Percentiles rank a stretch among this genome's conserved stretches.
phyloP scores from a whole-genome alignment of 768 basidiomycete genomes.

The Boletus rubescentipes region DNA sequence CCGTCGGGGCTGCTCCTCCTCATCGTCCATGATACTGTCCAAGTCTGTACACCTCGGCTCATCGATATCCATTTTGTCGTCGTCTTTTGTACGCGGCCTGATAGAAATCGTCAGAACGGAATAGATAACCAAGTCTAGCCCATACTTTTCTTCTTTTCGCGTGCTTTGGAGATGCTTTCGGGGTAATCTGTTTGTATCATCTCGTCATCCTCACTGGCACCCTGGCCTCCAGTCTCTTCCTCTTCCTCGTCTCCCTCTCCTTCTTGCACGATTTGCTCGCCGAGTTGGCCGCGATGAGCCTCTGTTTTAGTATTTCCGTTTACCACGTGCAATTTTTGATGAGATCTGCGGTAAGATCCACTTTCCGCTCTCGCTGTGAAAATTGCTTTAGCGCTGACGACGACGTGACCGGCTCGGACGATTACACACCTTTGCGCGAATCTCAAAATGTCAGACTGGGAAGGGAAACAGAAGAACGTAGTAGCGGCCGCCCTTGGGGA shows the following conservation, averaged over 20 bases:
- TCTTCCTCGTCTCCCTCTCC: constrained; percentile 37
- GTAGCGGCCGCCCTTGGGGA: too few relatives aligned
- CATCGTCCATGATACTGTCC: constrained; percentile 40
- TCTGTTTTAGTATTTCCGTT: constrained; percentile 82
- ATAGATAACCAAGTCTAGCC: not conserved
- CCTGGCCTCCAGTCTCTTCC: constrained; percentile 38
- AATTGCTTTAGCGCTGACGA: not conserved
- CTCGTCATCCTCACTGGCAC: constrained; percentile 32
- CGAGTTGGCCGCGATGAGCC: constrained; percentile 70
- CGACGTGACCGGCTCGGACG: not conserved
- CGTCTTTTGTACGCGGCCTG: constrained; percentile 29
- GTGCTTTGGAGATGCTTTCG: constrained; percentile 23
- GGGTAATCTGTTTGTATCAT: constrained; percentile 28
- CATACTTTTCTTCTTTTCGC: constrained; percentile 35
- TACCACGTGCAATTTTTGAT: constrained; percentile 80
- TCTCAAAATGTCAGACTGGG: constrained; percentile 72
- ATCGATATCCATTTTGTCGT: constrained; percentile 62
- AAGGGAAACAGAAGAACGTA: constrained; percentile 88
- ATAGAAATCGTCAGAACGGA: constrained; percentile 9
- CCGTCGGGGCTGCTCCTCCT: constrained; percentile 31
- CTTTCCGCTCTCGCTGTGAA: constrained; percentile 76
- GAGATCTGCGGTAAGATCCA: constrained; percentile 65
- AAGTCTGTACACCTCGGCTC: constrained; percentile 36
- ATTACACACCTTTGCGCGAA: constrained; percentile 77
- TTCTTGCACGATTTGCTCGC: constrained; percentile 36